Conservation (phyloP, 768 basidiomycete species). For the Pleurotus sapidus region DNA sequence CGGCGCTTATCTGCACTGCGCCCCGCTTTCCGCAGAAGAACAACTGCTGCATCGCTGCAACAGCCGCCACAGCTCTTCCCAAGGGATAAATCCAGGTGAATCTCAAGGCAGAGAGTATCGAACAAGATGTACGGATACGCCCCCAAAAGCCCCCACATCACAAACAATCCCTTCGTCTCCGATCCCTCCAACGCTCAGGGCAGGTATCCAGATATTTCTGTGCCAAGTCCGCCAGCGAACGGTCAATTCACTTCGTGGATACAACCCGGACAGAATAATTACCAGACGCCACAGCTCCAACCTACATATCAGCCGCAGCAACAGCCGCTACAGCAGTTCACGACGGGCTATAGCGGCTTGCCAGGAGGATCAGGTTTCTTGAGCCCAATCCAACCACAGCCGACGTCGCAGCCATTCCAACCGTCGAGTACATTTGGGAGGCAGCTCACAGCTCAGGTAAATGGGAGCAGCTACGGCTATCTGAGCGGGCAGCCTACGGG, state of each 20-base stretch:
- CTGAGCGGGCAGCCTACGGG: constrained; percentile 12
- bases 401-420: constrained; percentile 30
- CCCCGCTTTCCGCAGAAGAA: no score
- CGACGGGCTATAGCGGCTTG: neutral
- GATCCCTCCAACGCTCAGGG: constrained; percentile 44
- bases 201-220: constrained; percentile 66
- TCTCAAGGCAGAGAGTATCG: neutral
- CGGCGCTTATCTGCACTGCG: neutral
- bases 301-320: constrained; percentile 35
- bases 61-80: neutral
- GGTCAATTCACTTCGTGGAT: constrained; percentile 38
- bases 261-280: constrained; percentile 18
- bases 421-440: constrained; percentile 57
- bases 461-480: constrained; percentile 4
- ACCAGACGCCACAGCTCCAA: constrained; percentile 35
- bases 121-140: constrained; percentile 26
- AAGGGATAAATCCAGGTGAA: neutral
- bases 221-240: constrained; percentile 15
- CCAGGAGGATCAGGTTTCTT: neutral
- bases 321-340: constrained; percentile 27
- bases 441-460: constrained; percentile 33
- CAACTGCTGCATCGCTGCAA: neutral
- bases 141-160: constrained; percentile 29
- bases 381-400: neutral
- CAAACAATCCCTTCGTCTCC: constrained; percentile 71